Evolutionary conservation across 768 basidiomycete species (phyloP).

Genomic region (Galerina sulciceps): DNA sequence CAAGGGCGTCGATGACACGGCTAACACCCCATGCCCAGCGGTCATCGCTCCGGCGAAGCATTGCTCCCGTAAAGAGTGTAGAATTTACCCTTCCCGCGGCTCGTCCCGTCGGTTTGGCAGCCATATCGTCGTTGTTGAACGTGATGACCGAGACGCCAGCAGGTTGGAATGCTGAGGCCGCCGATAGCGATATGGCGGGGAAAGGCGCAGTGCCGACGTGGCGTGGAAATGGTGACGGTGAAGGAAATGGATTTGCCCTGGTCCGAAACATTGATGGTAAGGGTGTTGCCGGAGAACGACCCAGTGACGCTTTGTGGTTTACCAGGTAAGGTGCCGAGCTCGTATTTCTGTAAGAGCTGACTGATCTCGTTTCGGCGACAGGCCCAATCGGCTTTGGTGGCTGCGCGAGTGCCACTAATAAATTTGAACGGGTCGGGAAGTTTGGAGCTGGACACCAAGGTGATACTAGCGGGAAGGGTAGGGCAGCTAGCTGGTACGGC

Average conservation of each 20-base stretch:
- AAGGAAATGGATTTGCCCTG: conserved; percentile 53
- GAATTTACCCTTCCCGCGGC: conserved; percentile 61
- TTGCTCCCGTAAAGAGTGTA: conserved; percentile 55
- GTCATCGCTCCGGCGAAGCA: conserved; percentile 57
- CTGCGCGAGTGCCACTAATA: conserved; percentile 44
- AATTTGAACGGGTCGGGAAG: conserved; percentile 63
- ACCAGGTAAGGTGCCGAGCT: conserved; percentile 53
- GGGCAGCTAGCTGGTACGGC: conserved; percentile 28
- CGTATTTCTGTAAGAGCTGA: conserved; percentile 54
- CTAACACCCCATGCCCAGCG: conserved; percentile 68
- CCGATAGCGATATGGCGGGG: conserved; percentile 59
- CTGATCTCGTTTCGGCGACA: conserved; percentile 55
- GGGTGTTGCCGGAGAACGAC: conserved; percentile 45
- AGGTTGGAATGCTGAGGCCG: conserved; percentile 44
- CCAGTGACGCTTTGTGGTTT: conserved; percentile 50
- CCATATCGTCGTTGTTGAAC: conserved; percentile 60
- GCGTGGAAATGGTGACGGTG: conserved; percentile 47
- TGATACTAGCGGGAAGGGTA: conserved; percentile 32
- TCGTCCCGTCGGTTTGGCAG: conserved; percentile 45
- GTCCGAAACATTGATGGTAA: conserved; percentile 53
- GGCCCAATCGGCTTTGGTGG: conserved; percentile 50
- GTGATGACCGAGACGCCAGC: conserved; percentile 48
- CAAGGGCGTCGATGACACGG: conserved; percentile 65
- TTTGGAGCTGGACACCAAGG: conserved; percentile 39
- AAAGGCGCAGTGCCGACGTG: conserved; percentile 46